Evolutionary conservation across 352 stramenopile genomes (phyloP).

Genomic region (Pythium apleroticum): DNA sequence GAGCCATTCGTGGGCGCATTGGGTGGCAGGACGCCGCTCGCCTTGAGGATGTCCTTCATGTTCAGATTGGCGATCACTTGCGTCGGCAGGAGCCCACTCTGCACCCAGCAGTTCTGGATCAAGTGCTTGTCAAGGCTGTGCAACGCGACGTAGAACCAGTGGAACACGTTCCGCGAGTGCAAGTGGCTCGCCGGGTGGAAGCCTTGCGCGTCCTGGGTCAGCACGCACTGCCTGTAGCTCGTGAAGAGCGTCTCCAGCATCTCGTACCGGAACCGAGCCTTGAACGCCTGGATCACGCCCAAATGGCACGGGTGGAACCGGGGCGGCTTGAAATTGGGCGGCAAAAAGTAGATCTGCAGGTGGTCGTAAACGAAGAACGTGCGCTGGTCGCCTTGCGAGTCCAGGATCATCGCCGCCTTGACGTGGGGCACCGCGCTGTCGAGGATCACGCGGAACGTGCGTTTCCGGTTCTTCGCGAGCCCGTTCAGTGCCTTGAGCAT

Average conservation of each 20-base stretch:
- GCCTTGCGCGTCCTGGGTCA: constrained; percentile 46
- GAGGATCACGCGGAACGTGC: constrained; percentile 79
- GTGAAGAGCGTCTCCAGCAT: constrained; percentile 77
- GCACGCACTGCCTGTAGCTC: constrained; percentile 51
- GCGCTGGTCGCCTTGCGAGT: constrained; percentile 82
- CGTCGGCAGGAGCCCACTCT: constrained; percentile 68
- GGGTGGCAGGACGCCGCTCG: constrained; percentile 7
- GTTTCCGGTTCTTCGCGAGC: constrained; percentile 67
- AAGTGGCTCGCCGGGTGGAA: constrained; percentile 54
- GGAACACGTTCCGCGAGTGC: constrained; percentile 82
- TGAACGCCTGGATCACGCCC: constrained; percentile 77
- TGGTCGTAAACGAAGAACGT: constrained; percentile 87
- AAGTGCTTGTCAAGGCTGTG: constrained; percentile 67
- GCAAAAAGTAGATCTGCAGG: constrained; percentile 79
- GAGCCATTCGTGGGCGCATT: neutral
- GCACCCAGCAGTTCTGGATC: constrained; percentile 74
- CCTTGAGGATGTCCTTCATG: constrained; percentile 52
- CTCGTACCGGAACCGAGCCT: constrained; percentile 74
- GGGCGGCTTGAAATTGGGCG: constrained; percentile 72
- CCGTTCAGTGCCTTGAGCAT: constrained; percentile 80
- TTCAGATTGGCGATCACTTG: constrained; percentile 65
- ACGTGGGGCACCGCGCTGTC: constrained; percentile 82
- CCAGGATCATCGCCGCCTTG: constrained; percentile 84
- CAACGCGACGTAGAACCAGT: constrained; percentile 79
- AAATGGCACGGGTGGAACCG: constrained; percentile 78